Percentiles rank a stretch among this genome's conserved stretches.
Conservation (phyloP, 441 rosid species). For the Omphalea diandra region DNA sequence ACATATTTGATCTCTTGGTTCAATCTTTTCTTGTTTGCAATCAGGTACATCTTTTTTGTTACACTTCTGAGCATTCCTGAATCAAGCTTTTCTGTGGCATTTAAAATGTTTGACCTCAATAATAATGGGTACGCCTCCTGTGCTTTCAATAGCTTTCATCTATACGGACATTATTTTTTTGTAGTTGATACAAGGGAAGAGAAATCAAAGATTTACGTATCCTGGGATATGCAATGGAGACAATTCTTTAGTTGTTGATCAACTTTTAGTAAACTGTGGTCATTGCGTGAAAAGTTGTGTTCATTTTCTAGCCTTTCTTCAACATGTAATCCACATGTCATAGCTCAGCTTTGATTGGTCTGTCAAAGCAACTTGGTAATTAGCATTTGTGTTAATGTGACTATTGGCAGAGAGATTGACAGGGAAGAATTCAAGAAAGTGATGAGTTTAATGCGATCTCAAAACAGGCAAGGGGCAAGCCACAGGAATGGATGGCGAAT, state of each 20-base stretch:
- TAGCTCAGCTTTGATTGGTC: neutral
- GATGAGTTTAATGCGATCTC: constrained; percentile 2
- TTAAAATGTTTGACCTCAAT: constrained; percentile 87
- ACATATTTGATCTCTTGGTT: too few species aligned
- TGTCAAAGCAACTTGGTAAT: neutral
- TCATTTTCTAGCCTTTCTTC: neutral
- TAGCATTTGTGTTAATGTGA: neutral
- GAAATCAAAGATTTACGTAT: too few species aligned
- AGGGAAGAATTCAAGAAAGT: constrained; percentile 28
- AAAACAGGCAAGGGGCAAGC: constrained; percentile 45
- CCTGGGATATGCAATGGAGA: too few species aligned
- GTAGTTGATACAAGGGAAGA: too few species aligned
- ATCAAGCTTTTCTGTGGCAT: constrained; percentile 72
- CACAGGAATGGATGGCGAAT: constrained; percentile 64
- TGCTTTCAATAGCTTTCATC: neutral
- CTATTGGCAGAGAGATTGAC: constrained; percentile 61
- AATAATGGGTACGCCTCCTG: constrained; percentile 58
- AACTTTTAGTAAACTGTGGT: too few species aligned
- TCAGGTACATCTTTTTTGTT: constrained; percentile 88
- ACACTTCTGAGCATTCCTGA: constrained; percentile 88
- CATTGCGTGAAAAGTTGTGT: too few species aligned
- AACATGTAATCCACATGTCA: constrained; percentile 17
- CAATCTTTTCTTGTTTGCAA: constrained; percentile 4
- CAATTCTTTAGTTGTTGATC: too few species aligned
- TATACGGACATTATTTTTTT: too few species aligned